Conservation (phyloP, 805 yeast genomes). For the Jamesozyma piceae region DNA sequence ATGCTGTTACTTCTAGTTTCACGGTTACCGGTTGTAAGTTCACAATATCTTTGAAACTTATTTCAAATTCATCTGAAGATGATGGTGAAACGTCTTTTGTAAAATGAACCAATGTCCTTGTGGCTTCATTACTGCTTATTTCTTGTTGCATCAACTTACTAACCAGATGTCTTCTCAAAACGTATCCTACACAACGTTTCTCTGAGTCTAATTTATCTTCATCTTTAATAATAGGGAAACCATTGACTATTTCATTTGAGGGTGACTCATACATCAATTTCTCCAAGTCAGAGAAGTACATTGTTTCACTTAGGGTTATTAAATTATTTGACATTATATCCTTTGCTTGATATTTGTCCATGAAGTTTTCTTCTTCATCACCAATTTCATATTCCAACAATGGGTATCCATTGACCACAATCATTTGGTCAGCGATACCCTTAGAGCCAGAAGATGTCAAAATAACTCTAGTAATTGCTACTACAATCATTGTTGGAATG, state of each 20-base stretch:
- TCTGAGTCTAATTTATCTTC: constrained; percentile 27
- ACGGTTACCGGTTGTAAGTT: constrained; percentile 57
- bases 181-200: constrained; percentile 34
- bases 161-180: constrained; percentile 22
- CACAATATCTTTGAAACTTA: constrained; percentile 19
- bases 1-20: constrained; percentile 44
- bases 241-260: constrained; percentile 32
- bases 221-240: constrained; percentile 47
- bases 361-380: constrained; percentile 42
- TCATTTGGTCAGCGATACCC: constrained; percentile 96
- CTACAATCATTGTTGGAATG: constrained; percentile 93
- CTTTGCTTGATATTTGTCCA: constrained; percentile 34
- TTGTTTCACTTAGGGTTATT: constrained; percentile 18
- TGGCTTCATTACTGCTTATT: constrained; percentile 23
- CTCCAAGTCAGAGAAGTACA: constrained; percentile 21
- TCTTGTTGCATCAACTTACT: constrained; percentile 13
- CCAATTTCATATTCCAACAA: constrained; percentile 51
- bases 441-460: constrained; percentile 59
- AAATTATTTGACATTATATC: constrained; percentile 53
- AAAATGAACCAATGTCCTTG: constrained; percentile 11
- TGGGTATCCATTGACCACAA: constrained; percentile 80
- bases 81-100: background rate
- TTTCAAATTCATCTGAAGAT: background rate
- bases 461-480: constrained; percentile 77
- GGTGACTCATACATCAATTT: constrained; percentile 15